phyloP scores from a whole-genome alignment of 179 eudicot species.

The Silene vulgaris region DNA sequence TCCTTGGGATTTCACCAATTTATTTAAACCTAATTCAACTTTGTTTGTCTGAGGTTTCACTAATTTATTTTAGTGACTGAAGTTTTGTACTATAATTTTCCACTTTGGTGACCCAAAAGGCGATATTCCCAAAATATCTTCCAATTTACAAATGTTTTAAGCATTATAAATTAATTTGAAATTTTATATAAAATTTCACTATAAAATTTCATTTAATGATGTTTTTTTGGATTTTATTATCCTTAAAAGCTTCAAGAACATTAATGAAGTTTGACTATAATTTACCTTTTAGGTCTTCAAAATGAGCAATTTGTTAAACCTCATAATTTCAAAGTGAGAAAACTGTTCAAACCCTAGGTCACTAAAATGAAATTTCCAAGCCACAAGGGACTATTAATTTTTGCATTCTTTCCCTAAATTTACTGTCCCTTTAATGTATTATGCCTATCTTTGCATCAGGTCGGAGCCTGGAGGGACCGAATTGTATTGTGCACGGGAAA shows the following conservation, averaged over 20 bases:
- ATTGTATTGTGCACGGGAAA: slow-evolving; percentile 73
- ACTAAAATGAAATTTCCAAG: neutral
- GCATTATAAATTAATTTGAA: neutral
- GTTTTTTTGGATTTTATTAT: neutral
- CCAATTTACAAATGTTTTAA: no score
- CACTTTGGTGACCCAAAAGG: no score
- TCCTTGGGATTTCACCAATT: neutral
- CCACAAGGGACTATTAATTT: neutral
- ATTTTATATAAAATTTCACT: neutral
- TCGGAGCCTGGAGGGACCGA: slow-evolving; percentile 95
- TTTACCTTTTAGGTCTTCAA: neutral
- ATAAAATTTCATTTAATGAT: neutral
- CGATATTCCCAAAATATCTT: no score
- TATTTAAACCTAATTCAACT: no score
- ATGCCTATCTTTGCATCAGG: slow-evolving; percentile 33
- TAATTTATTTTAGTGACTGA: no score
- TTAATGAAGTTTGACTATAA: neutral
- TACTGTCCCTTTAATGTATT: neutral
- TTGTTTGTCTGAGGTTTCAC: no score
- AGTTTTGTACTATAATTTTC: no score
- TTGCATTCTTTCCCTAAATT: neutral
- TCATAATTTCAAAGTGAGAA: neutral
- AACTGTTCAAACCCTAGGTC: neutral
- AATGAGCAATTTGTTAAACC: neutral
- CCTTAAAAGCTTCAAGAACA: neutral